Evolutionary conservation across 225 moss, liverwort and hornwort genomes (phyloP).

Genomic region (Climacium dendroides): DNA sequence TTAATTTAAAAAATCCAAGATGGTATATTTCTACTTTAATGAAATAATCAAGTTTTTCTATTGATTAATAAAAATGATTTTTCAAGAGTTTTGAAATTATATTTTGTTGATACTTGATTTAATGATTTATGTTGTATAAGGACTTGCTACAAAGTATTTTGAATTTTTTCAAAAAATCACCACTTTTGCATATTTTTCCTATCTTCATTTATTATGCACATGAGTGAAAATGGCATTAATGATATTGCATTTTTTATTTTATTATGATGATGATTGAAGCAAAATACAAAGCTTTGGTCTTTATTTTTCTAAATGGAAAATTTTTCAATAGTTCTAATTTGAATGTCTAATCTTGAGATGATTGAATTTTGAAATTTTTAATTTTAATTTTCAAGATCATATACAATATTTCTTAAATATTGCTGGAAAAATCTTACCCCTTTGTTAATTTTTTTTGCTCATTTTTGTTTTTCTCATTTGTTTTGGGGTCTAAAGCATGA

Average conservation of each 20-base stretch:
- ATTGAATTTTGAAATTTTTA: background rate
- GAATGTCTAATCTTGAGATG: background rate
- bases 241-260: no score
- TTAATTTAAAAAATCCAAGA: no score
- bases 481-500: background rate
- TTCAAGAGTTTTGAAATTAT: background rate
- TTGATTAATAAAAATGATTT: background rate
- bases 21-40: background rate
- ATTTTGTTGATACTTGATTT: background rate
- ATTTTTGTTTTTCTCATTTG: background rate
- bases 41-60: background rate
- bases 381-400: background rate
- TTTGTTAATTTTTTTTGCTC: background rate
- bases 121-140: background rate
- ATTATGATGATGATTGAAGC: accelerated
- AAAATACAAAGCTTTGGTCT: background rate
- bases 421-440: no score
- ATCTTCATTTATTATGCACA: background rate
- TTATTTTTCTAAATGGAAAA: background rate
- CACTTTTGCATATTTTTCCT: background rate
- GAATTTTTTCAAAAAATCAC: accelerated
- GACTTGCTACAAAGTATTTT: no score
- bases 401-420: background rate
- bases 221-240: background rate
- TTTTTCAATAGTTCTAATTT: background rate